These are phyloP conservation scores for Rhytidhysteron rufulum DNA, from an alignment of 2,329 filamentous ascomycete genomes.

Conservation along the genomic window DNA sequence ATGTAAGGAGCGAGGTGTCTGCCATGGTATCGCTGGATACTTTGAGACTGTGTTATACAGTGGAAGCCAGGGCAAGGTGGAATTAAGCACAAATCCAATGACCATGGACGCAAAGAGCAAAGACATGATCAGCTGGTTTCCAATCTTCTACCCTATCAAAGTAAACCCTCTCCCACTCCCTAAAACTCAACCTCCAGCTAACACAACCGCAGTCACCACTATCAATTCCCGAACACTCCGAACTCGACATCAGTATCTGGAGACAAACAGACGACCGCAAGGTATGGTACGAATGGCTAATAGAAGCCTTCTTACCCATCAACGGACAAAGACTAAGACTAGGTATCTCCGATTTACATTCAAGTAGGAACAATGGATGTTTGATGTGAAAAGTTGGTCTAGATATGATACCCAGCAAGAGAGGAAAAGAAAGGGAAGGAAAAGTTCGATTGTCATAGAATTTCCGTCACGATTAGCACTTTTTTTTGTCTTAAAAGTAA, in stretches of 20 bases:
- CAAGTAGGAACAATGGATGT: constrained; percentile 35
- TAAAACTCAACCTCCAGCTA: not conserved
- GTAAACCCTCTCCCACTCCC: constrained; percentile 46
- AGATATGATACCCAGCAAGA: no score
- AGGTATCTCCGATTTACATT: constrained; percentile 43
- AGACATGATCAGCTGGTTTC: constrained; percentile 99
- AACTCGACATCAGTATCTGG: constrained; percentile 92
- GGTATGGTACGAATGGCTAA: constrained; percentile 98
- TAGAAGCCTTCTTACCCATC: constrained; percentile 73
- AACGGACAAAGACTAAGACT: constrained; percentile 63
- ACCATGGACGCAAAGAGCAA: constrained; percentile 89
- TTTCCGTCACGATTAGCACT: no score
- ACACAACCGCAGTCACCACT: constrained; percentile 66
- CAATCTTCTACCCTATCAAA: constrained; percentile 95
- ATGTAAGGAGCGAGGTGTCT: constrained; percentile 72
- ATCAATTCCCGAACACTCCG: constrained; percentile 76
- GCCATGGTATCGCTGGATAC: constrained; percentile 89
- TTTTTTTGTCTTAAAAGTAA: no score
- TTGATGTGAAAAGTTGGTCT: constrained; percentile 28
- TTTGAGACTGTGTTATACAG: constrained; percentile 95
- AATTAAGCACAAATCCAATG: constrained; percentile 89
- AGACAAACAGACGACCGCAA: constrained; percentile 90
- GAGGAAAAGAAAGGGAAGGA: no score
- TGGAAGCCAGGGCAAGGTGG: constrained; percentile 57
- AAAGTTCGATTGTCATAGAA: no score